A percentile compares a stretch with the other conserved stretches of the same genome.
phyloP scores from a whole-genome alignment of 164 flowering plant species.

The grape (Vitis vinifera) region ASM3070453v1 NC_081818.1:29408001-29408500 shows the following conservation, averaged over 20 bases:
- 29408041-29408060: conserved; percentile 15
- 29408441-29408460: not conserved
- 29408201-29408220: conserved; percentile 26
- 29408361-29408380: conserved; percentile 20
- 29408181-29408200: conserved; percentile 7
- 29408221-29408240: conserved; percentile 13
- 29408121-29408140: not conserved
- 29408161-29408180: not conserved
- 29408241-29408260: not conserved
- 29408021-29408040: not conserved
- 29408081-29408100: conserved; percentile 13
- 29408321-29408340: not conserved
- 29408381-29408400: conserved; percentile 9
- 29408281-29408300: conserved; percentile 16
- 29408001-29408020: not conserved
- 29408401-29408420: conserved; percentile 1
- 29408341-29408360: conserved; percentile 32
- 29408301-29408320: conserved; percentile 6
- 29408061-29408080: conserved; percentile 7
- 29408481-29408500: not conserved
- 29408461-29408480: not conserved
- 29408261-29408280: conserved; percentile 9
- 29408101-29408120: conserved; percentile 7
- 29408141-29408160: not conserved
- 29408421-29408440: not conserved